Evolutionary conservation across 169 alveolate genomes (phyloP).

Genomic region (Ichthyophthirius multifiliis): DNA sequence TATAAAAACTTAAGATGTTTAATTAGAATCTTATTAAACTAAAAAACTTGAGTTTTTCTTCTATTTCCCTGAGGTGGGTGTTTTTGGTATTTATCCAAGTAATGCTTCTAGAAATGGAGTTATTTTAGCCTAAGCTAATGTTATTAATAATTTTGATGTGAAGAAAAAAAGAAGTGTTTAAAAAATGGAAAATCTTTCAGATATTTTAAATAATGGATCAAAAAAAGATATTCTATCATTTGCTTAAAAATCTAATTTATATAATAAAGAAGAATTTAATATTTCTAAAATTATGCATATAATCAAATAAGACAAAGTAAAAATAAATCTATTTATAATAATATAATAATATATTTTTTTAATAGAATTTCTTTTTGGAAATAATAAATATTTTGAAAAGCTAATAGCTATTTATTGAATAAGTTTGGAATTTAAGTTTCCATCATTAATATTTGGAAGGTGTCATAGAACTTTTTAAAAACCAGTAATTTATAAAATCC

Average conservation of each 20-base stretch:
- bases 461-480: conserved; percentile 48
- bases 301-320: not conserved
- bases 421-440: conserved; percentile 1
- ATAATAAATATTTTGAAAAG: not conserved
- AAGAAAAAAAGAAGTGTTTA: not conserved
- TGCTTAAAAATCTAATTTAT: not conserved
- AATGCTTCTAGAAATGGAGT: conserved; percentile 59
- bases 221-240: conserved; percentile 2
- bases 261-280: not conserved
- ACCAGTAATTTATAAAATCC: not conserved
- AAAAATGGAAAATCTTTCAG: conserved; percentile 13
- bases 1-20: conserved; percentile 38
- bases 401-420: not conserved
- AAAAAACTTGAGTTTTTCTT: conserved; percentile 48
- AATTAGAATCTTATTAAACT: conserved; percentile 46
- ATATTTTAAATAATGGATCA: not conserved
- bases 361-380: not conserved
- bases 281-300: not conserved
- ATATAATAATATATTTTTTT: not conserved
- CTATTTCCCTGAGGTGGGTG: conserved; percentile 79
- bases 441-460: conserved; percentile 53
- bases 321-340: not conserved
- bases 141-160: not conserved
- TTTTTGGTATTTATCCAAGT: conserved; percentile 63
- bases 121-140: conserved; percentile 29